Evolutionary conservation across 345 rosid genomes (phyloP).

Genomic region (Rhodamnia rubescens): DNA sequence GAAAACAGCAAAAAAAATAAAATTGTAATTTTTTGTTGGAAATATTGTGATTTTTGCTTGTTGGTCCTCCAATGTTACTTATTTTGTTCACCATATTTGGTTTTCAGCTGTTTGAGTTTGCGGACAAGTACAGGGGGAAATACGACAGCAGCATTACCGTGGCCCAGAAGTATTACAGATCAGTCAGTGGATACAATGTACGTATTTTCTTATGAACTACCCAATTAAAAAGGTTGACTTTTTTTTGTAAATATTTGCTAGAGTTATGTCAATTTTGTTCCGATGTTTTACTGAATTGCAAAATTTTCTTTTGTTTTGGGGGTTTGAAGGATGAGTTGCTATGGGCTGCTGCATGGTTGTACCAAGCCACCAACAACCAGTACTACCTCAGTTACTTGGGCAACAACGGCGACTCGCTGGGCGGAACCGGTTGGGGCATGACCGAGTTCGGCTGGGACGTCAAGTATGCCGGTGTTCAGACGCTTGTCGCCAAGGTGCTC

Average conservation of each 20-base stretch:
- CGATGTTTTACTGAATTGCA: not conserved
- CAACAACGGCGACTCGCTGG: slow-evolving; percentile 71
- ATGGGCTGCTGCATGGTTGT: slow-evolving; percentile 98
- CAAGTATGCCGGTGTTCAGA: slow-evolving; percentile 93
- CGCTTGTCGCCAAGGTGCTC: slow-evolving; percentile 84
- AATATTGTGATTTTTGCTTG: not conserved
- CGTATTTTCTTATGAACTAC: not conserved
- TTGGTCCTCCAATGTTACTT: not conserved
- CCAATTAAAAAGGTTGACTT: not conserved
- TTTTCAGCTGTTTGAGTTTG: slow-evolving; percentile 78
- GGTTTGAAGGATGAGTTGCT: slow-evolving; percentile 70
- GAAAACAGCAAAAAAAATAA: not conserved
- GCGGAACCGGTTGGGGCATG: slow-evolving; percentile 91
- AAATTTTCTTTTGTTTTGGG: not conserved
- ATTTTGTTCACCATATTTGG: not conserved
- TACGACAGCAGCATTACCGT: slow-evolving; percentile 84
- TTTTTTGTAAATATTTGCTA: not conserved
- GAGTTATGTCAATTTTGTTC: not conserved
- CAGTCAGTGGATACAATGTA: slow-evolving; percentile 93
- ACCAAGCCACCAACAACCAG: slow-evolving; percentile 64
- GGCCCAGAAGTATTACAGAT: slow-evolving; percentile 74
- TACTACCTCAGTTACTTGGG: slow-evolving; percentile 79
- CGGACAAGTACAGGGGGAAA: slow-evolving; percentile 95
- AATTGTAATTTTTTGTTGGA: not conserved
- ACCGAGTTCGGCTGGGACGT: slow-evolving; percentile 98